phyloP scores from a whole-genome alignment of 2,329 filamentous ascomycete species.

The Colletotrichum liriopes region DNA sequence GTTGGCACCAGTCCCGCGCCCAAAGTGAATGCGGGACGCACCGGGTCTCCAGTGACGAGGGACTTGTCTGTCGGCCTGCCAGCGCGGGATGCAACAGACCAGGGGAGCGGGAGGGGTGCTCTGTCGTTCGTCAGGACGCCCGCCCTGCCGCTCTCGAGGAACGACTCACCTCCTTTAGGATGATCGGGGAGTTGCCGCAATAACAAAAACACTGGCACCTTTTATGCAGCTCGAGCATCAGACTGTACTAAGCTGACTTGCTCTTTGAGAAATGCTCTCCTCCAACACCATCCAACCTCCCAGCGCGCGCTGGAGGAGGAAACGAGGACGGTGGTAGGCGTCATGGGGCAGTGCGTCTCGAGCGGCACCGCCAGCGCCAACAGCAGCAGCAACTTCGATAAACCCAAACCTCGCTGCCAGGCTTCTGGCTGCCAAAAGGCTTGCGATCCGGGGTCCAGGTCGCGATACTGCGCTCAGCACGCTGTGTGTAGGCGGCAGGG shows the following conservation, averaged over 20 bases:
- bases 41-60: slow-evolving; percentile 3
- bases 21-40: not conserved
- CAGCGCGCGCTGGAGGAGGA: slow-evolving; percentile 40
- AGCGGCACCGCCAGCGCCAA: slow-evolving; percentile 9
- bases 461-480: slow-evolving; percentile 39
- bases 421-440: slow-evolving; percentile 28
- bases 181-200: slow-evolving; percentile 27
- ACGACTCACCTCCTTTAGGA: slow-evolving; percentile 27
- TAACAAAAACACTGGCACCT: slow-evolving; percentile 25
- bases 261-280: slow-evolving; percentile 30
- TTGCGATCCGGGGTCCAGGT: slow-evolving; percentile 22
- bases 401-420: slow-evolving; percentile 32
- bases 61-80: slow-evolving; percentile 8
- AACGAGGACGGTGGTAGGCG: slow-evolving; percentile 25
- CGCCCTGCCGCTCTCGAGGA: slow-evolving; percentile 4
- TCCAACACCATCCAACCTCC: slow-evolving; percentile 25
- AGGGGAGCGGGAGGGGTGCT: slow-evolving; percentile 21
- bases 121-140: slow-evolving; percentile 17
- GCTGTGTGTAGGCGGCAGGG: slow-evolving; percentile 38
- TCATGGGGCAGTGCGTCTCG: slow-evolving; percentile 42
- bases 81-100: slow-evolving; percentile 10
- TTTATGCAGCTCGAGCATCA: slow-evolving; percentile 20
- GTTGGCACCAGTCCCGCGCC: slow-evolving; percentile 10
- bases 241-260: slow-evolving; percentile 28
- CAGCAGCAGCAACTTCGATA: not conserved